These are phyloP conservation scores for Boletellus deceptivus DNA, from an alignment of 1,284 basidiomycete genomes.

Conservation along the genomic window DNA sequence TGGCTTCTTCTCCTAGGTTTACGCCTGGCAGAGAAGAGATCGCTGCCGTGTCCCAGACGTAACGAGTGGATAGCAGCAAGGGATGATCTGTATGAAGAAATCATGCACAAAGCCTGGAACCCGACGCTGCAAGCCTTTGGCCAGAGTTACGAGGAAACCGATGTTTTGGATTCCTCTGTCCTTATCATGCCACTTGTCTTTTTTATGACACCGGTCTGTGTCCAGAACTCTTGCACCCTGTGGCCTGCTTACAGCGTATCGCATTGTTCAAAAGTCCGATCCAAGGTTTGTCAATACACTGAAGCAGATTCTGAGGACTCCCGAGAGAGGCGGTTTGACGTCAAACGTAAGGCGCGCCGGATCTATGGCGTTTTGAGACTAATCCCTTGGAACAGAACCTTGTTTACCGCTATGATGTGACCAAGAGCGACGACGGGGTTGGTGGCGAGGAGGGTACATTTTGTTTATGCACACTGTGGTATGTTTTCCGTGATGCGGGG, in stretches of 20 bases:
- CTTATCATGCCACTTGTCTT: conserved; percentile 87
- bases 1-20: conserved; percentile 48
- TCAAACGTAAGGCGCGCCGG: conserved; percentile 60
- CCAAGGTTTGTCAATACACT: conserved; percentile 84
- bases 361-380: not conserved
- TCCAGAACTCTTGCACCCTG: conserved; percentile 2
- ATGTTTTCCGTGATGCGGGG: not conserved
- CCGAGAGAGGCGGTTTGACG: conserved; percentile 84
- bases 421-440: conserved; percentile 83
- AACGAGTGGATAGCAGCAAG: conserved; percentile 71
- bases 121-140: conserved; percentile 63
- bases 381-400: conserved; percentile 18
- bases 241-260: not conserved
- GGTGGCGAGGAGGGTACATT: conserved; percentile 91
- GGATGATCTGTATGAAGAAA: conserved; percentile 82
- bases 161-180: conserved; percentile 70
- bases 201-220: conserved; percentile 71
- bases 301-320: conserved; percentile 76
- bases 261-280: conserved; percentile 57
- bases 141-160: conserved; percentile 75
- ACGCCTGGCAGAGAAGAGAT: conserved; percentile 87
- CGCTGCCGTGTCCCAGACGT: conserved; percentile 71
- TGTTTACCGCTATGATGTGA: conserved; percentile 80
- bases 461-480: conserved; percentile 77
- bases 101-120: conserved; percentile 82